A percentile compares a stretch with the other conserved stretches of the same genome.
phyloP scores from a whole-genome alignment of 2,329 filamentous ascomycete species.

The Metarhizium guizhouense region DNA sequence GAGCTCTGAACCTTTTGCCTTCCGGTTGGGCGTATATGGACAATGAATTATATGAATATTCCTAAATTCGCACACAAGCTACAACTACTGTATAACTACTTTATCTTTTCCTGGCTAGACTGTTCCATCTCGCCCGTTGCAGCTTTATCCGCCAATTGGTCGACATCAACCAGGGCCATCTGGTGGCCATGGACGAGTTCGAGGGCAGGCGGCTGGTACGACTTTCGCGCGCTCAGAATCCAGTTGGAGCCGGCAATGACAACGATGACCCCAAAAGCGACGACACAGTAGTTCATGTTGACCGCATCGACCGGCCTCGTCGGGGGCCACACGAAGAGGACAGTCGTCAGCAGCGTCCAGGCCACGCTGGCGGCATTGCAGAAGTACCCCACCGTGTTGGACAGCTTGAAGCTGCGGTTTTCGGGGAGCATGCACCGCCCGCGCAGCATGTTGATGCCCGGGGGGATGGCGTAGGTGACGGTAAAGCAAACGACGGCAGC shows the following conservation, averaged over 20 bases:
- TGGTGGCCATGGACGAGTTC: background rate
- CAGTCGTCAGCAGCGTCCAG: slow-evolving; percentile 61
- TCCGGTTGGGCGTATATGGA: too few species aligned
- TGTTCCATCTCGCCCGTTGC: background rate
- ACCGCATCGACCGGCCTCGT: slow-evolving; percentile 50
- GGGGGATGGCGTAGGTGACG: slow-evolving; percentile 66
- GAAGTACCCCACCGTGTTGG: slow-evolving; percentile 24
- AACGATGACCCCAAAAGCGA: slow-evolving; percentile 36
- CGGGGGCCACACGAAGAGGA: slow-evolving; percentile 67
- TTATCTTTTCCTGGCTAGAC: background rate
- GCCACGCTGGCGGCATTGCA: slow-evolving; percentile 14
- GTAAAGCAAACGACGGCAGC: slow-evolving; percentile 65
- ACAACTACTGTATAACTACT: too few species aligned
- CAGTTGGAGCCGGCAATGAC: slow-evolving; percentile 32
- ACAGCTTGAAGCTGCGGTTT: slow-evolving; percentile 24
- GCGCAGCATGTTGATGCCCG: slow-evolving; percentile 58
- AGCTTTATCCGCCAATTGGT: background rate
- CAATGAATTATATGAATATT: too few species aligned
- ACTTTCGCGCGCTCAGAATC: slow-evolving; percentile 36
- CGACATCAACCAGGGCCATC: background rate
- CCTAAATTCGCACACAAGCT: too few species aligned
- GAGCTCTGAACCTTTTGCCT: too few species aligned
- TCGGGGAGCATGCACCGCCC: slow-evolving; percentile 57
- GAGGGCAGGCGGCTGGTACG: slow-evolving; percentile 23
- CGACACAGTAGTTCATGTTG: slow-evolving; percentile 55